phyloP scores from a whole-genome alignment of 768 basidiomycete genomes.

The Porphyrellus cyaneotinctus region DNA sequence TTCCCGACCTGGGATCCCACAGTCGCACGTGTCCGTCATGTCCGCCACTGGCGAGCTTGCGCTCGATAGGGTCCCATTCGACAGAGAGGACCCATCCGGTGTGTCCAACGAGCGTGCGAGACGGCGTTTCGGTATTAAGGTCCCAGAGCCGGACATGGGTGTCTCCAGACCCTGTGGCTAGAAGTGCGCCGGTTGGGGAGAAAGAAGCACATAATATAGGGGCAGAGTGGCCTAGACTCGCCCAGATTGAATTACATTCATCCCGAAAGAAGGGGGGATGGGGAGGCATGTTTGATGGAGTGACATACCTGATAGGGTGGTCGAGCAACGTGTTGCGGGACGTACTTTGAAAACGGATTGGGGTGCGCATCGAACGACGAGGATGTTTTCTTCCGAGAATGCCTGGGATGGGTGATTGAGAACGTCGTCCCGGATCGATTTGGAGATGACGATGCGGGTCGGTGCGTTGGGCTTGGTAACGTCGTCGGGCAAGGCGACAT shows the following conservation, averaged over 20 bases:
- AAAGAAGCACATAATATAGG: constrained; percentile 95
- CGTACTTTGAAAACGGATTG: constrained; percentile 94
- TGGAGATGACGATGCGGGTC: constrained; percentile 77
- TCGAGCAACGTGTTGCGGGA: constrained; percentile 91
- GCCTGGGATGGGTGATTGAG: constrained; percentile 65
- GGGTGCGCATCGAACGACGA: constrained; percentile 86
- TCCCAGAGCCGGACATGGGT: constrained; percentile 93
- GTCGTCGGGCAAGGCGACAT: constrained; percentile 67
- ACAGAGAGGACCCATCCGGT: constrained; percentile 96
- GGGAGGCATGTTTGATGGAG: not conserved
- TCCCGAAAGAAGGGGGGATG: not conserved
- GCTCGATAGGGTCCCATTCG: constrained; percentile 94
- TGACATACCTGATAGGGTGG: constrained; percentile 74
- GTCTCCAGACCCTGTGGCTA: constrained; percentile 95
- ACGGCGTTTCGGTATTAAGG: constrained; percentile 87
- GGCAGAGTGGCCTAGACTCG: constrained; percentile 70
- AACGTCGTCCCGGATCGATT: constrained; percentile 80
- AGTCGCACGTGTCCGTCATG: constrained; percentile 90
- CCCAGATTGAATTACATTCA: constrained; percentile 1
- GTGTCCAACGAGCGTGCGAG: constrained; percentile 82
- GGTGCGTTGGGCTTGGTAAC: constrained; percentile 48
- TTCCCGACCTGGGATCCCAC: constrained; percentile 93
- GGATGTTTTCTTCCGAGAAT: constrained; percentile 82
- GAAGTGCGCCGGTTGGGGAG: constrained; percentile 86
- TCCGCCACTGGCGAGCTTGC: constrained; percentile 88